Base-by-base conservation (phyloP, 495 filamentous ascomycete genomes). In the Penicillium macrosclerotiorum region DNA sequence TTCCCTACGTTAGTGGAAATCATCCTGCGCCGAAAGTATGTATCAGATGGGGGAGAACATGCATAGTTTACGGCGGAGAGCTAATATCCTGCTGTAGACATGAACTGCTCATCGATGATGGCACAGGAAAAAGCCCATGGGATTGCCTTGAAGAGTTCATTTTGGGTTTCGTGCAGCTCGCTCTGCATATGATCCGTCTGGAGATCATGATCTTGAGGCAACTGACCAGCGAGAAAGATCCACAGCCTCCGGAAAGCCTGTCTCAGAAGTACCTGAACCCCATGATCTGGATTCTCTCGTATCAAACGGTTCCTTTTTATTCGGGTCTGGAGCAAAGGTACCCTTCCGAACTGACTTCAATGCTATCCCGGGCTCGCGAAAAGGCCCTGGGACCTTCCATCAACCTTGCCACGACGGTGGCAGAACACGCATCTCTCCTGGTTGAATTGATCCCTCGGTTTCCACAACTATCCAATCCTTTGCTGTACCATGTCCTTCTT, bases 21-120 rank as follows among this genome's bases (percentile, higher is more conserved):
- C 29, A 37, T 81, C 13, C 47, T 78, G 34, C 65, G 64, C 45
- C 63, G 78, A 62, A 42, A 55, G 74, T 76, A 65, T 50, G 66
- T 20, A 20, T 11, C 33, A 24, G 20, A 36, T 8, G 20, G 20
- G n/a, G n/a, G n/a, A n/a, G n/a, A n/a, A n/a, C n/a, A 17, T 18
- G 8, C 13, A 13, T 13, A 11, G 17, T 14, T 3, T 17, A 13
- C 8, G n/a, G n/a, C n/a, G n/a, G n/a, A 24, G 20, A 33, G 36
- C 29, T 56, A 24, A 60, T 26, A 2, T 27, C 2, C 8, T 1
- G n/a, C 13, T 23, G 2, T 43, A 71, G 67, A 25, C 55, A 60
- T 36, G 50, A 60, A 23, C 49, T 72, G 30, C 58, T 55, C 9
- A 50, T 60, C 6, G 57, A 67, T 40, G 57, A 62, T 39, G 62